A percentile compares a stretch with the other conserved stretches of the same genome.
phyloP scores from a whole-genome alignment of 768 basidiomycete genomes.

The Sarcodon sp. region DNA sequence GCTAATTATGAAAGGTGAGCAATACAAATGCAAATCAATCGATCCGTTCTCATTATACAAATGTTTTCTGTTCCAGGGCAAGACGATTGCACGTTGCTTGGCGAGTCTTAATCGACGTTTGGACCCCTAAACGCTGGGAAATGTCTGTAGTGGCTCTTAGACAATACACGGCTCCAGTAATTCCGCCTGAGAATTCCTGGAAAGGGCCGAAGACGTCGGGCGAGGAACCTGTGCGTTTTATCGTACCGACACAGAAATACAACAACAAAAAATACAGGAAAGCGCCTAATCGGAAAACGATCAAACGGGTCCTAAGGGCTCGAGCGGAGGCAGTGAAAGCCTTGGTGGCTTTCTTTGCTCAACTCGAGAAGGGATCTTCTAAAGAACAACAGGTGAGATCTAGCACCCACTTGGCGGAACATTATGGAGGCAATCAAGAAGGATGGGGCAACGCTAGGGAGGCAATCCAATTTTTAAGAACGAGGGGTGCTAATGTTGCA shows the following conservation, averaged over 20 bases:
- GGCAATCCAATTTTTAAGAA: slow-evolving; percentile 57
- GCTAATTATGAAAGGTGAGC: slow-evolving; percentile 70
- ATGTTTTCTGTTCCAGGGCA: slow-evolving; percentile 29
- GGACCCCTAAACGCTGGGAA: slow-evolving; percentile 81
- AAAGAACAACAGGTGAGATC: slow-evolving; percentile 35
- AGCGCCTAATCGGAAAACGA: slow-evolving; percentile 70
- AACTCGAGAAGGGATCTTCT: slow-evolving; percentile 30
- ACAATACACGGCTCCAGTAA: slow-evolving; percentile 54
- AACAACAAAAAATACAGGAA: slow-evolving; percentile 16
- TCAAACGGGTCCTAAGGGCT: slow-evolving; percentile 80
- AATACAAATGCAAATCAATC: too few species aligned
- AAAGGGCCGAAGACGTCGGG: slow-evolving; percentile 23
- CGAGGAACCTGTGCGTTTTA: slow-evolving; percentile 8
- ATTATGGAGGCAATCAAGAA: slow-evolving; percentile 12
- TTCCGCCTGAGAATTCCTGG: slow-evolving; percentile 64
- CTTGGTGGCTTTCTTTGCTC: slow-evolving; percentile 59
- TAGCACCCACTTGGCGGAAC: slow-evolving; percentile 33
- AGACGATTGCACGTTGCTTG: slow-evolving; percentile 89
- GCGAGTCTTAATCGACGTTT: slow-evolving; percentile 92
- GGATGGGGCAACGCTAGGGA: slow-evolving; percentile 62
- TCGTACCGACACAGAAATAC: slow-evolving; percentile 5
- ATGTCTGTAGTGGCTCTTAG: slow-evolving; percentile 58
- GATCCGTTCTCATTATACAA: neutral
- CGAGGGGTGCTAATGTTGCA: slow-evolving; percentile 60
- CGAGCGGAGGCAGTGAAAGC: slow-evolving; percentile 75